Base-by-base conservation (phyloP, 352 stramenopile species). In the Globisporangium canariense region DNA sequence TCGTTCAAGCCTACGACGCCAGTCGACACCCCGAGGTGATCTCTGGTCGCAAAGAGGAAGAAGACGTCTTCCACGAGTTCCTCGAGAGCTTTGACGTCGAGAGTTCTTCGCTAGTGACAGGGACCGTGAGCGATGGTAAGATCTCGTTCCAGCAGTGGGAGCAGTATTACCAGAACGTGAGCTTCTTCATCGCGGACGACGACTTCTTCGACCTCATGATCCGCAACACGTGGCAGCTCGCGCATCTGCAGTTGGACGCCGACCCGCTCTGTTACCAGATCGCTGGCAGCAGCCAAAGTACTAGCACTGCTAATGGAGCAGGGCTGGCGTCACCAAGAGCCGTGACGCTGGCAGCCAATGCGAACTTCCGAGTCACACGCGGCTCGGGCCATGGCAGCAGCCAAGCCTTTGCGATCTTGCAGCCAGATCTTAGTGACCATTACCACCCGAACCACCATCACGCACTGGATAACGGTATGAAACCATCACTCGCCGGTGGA, bases 161-260 rank as follows among this genome's bases (percentile, higher is more conserved):
- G 60, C 68, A 89, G 20, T 98, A 97, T 70, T 98, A 97, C 77
- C 76, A 91, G 50, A 96, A 96, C 62, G 76, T 98, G 4, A 90
- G 83, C 60, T 92, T 91, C 46, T 88, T 88, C 50, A 85, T 97
- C 52, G 69, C 74, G 7, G 80, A 93, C 75, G 91, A 97, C 70
- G 87, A 97, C 41, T 92, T 97, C 58, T 97, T 97, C 60, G 86
- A 96, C 65, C 75, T 94, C 32, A 86, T 97, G 65, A 72, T 97
- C 40, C 83, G 88, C 62, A 97, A 97, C 64, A 88, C 87, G 11
- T 97, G 91, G 81, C 78, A 84, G 49, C 74, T 90, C 52, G 34
- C 57, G n/a, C 28, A 64, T 5, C 36, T 56, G n/a, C 36, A 59
- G 38, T 14, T 68, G 9, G 60, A 58, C 16, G 41, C 56, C 43